These are phyloP conservation scores for Talaromyces proteolyticus DNA, from an alignment of 495 filamentous ascomycete species.

Conservation along the genomic window DNA sequence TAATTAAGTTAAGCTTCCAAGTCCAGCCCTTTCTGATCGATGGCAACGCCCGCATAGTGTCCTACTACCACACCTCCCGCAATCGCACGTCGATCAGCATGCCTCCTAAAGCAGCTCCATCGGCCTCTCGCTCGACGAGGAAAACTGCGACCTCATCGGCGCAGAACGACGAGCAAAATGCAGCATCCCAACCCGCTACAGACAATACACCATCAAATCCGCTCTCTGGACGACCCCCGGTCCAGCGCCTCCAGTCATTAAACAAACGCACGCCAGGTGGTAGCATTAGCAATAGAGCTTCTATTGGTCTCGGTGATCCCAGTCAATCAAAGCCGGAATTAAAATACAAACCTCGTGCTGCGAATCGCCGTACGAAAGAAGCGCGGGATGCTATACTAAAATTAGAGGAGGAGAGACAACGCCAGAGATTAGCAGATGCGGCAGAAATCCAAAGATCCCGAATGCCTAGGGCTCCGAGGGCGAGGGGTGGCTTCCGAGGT, in stretches of 20 bases:
- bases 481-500: constrained; percentile 22
- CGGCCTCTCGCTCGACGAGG: constrained; percentile 13
- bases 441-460: constrained; percentile 35
- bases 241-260: constrained; percentile 38
- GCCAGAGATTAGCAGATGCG: constrained; percentile 37
- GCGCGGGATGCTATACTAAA: constrained; percentile 45
- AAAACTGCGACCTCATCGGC: background rate
- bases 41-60: too few species aligned
- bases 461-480: constrained; percentile 17
- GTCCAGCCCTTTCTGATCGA: too few species aligned
- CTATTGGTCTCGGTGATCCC: constrained; percentile 9
- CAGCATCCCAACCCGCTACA: background rate
- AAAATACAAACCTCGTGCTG: constrained; percentile 43
- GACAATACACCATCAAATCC: background rate
- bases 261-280: constrained; percentile 32
- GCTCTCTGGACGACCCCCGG: constrained; percentile 21
- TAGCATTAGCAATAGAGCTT: constrained; percentile 24
- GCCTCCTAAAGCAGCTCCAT: constrained; percentile 36
- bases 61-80: too few species aligned
- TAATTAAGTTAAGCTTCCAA: too few species aligned
- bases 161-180: background rate
- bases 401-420: constrained; percentile 38
- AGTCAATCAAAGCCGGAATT: constrained; percentile 31
- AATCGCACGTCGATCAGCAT: too few species aligned
- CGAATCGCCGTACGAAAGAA: constrained; percentile 43